Conservation (phyloP, 495 filamentous ascomycete genomes). For the Bacidia rubella region DNA sequence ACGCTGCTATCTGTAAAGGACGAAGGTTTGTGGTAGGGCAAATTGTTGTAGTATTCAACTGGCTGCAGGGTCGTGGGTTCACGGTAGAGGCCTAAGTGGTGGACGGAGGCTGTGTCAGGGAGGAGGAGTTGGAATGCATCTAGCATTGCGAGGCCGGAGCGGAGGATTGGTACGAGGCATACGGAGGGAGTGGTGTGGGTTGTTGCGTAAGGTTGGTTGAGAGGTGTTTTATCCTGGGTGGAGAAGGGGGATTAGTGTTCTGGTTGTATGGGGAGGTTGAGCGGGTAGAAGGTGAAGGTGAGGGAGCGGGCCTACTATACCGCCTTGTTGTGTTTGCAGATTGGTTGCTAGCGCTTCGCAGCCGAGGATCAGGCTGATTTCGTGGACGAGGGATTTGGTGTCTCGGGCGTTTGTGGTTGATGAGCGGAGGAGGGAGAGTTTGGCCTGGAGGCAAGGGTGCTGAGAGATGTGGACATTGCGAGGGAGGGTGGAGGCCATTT, state of each 20-base stretch:
- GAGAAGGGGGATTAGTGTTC: neutral
- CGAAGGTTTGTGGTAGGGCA: slow-evolving; percentile 55
- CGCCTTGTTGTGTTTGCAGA: slow-evolving; percentile 35
- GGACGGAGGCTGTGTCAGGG: slow-evolving; percentile 64
- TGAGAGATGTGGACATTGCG: slow-evolving; percentile 67
- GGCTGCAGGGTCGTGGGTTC: slow-evolving; percentile 72
- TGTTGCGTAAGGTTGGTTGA: slow-evolving; percentile 56
- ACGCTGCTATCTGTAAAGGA: slow-evolving; percentile 23
- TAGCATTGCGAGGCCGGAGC: slow-evolving; percentile 81
- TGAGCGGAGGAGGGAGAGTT: slow-evolving; percentile 80
- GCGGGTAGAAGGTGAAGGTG: neutral
- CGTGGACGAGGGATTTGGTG: slow-evolving; percentile 68
- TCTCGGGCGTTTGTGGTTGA: slow-evolving; percentile 53
- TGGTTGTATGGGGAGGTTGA: neutral
- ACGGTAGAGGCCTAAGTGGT: slow-evolving; percentile 89
- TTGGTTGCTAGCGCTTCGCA: slow-evolving; percentile 64
- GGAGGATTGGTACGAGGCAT: slow-evolving; percentile 79
- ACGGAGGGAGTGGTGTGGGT: slow-evolving; percentile 50
- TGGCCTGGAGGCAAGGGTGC: slow-evolving; percentile 77
- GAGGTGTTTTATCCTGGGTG: slow-evolving; percentile 58
- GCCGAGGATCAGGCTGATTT: slow-evolving; percentile 70
- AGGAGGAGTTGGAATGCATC: slow-evolving; percentile 77
- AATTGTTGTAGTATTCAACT: slow-evolving; percentile 97
- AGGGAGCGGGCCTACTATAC: slow-evolving; percentile 22
- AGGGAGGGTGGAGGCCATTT: slow-evolving; percentile 29